phyloP scores from a whole-genome alignment of 305 asterid species.

The Fraxinus platypoda region DNA sequence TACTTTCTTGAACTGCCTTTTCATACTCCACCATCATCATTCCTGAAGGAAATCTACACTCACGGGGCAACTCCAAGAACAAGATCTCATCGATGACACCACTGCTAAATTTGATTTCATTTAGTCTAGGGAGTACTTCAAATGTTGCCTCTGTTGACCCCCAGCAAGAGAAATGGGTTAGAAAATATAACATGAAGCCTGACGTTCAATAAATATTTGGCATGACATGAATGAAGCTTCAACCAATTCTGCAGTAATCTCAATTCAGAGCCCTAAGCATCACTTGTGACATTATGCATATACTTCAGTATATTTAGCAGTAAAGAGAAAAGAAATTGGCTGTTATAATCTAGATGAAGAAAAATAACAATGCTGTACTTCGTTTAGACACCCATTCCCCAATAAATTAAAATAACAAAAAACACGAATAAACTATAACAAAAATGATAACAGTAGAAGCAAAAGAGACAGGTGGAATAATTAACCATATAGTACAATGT shows the following conservation, averaged over 20 bases:
- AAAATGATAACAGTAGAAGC: neutral
- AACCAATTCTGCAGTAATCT: neutral
- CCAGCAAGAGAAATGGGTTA: slow-evolving; percentile 20
- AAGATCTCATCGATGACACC: slow-evolving; percentile 85
- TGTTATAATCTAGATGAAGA: neutral
- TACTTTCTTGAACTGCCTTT: slow-evolving; percentile 91
- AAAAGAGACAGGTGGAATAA: neutral
- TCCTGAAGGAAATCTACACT: slow-evolving; percentile 78
- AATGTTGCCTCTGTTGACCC: slow-evolving; percentile 78
- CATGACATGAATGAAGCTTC: neutral
- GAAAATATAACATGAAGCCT: neutral
- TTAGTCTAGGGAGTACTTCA: slow-evolving; percentile 91
- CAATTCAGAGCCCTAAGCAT: neutral
- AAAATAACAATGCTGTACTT: neutral
- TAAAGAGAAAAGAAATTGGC: neutral
- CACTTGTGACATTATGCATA: neutral
- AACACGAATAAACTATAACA: neutral
- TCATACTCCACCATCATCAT: slow-evolving; percentile 86
- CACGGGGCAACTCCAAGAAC: slow-evolving; percentile 90
- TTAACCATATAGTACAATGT: neutral
- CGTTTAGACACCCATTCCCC: neutral
- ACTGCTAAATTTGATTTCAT: slow-evolving; percentile 85
- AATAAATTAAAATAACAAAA: neutral
- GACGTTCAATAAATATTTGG: neutral
- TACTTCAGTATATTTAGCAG: neutral